Evolutionary conservation across 768 basidiomycete species (phyloP).

Genomic region (Hypsizygus marmoreus): DNA sequence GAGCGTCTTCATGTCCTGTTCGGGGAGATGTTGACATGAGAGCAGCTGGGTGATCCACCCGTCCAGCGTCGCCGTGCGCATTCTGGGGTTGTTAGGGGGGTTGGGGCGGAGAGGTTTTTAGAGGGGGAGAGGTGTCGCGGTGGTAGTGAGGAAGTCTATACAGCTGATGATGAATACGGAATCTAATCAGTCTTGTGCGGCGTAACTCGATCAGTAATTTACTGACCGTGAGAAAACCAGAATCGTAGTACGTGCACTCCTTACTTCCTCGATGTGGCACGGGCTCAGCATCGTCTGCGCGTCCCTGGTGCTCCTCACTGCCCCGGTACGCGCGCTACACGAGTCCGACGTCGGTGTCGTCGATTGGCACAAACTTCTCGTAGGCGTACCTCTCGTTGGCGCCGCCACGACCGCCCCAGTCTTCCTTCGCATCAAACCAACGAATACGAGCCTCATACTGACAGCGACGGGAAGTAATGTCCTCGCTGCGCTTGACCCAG

Average conservation of each 20-base stretch:
- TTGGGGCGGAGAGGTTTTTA: too few species aligned
- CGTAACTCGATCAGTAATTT: too few species aligned
- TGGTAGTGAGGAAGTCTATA: too few species aligned
- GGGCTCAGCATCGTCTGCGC: too few species aligned
- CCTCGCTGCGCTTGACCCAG: slow-evolving; percentile 68
- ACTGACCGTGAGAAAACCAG: too few species aligned
- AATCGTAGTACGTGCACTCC: too few species aligned
- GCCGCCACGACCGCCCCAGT: slow-evolving; percentile 56
- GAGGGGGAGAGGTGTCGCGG: too few species aligned
- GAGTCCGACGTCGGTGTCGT: slow-evolving; percentile 78
- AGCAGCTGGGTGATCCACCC: slow-evolving; percentile 90
- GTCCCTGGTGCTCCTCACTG: slow-evolving; percentile 5
- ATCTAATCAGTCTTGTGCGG: too few species aligned
- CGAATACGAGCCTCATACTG: slow-evolving; percentile 47
- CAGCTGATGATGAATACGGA: too few species aligned
- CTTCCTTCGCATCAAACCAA: slow-evolving; percentile 44
- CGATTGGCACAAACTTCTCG: slow-evolving; percentile 83
- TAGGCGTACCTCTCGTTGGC: slow-evolving; percentile 69
- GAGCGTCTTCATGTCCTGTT: slow-evolving; percentile 89
- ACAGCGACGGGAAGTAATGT: slow-evolving; percentile 76
- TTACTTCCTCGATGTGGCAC: too few species aligned
- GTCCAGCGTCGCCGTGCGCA: slow-evolving; percentile 49
- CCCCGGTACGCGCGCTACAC: slow-evolving; percentile 49
- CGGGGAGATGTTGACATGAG: slow-evolving; percentile 84
- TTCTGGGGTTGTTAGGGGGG: too few species aligned